Evolutionary conservation across 2,329 filamentous ascomycete species (phyloP), one percentile per base, ranked within the genome.

Genomic region (Aotearoamyces nothofagi): DNA sequence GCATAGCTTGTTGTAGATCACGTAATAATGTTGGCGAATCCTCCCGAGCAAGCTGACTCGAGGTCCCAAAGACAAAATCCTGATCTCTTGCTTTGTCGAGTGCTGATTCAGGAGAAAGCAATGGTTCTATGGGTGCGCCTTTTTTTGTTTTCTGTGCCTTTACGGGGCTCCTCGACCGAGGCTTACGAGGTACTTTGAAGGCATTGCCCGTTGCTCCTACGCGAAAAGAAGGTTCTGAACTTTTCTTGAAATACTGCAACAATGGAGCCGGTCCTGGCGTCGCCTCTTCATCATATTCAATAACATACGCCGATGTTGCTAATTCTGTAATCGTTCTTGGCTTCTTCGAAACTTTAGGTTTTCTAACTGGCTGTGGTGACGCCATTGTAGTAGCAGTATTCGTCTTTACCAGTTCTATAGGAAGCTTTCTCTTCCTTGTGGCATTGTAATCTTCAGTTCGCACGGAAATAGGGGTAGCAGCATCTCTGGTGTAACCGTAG

Each of bases 51-150:
- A 92, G 55, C 48, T 92, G 83, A 48, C 83, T 92, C 2, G 78
- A 86, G 0, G 82, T 90, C 1, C 82, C 83, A 52, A 92, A 92
- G 0, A 92, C 55, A 44, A 86, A 80, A 34, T 84, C 71, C 47
- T 90, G 83, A 1, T 66, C 58, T 3, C 67, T 60, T 9, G 78
- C 66, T 39, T 77, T 65, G 29, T 66, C 66, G 24, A 76, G 52
- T 2, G 81, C 83, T 14, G 76, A 66, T 26, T 57, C 58, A 0
- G 82, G 82, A 1, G 79, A 81, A 8, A 81, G 56, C 2, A 92
- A 49, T 11, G 56, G 12, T 60, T 57, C n/a, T 58, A 23, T 16
- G 34, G 33, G 7, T 29, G 32, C 7, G 49, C 52, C 23, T 45
- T 44, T 30, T 56, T 60, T 35, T 47, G 56, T 38, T 54, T 58